Percentiles rank a stretch among this genome's conserved stretches.
These are phyloP conservation scores for Westerdykella ornata DNA, from an alignment of 2,329 filamentous ascomycete species.

Conservation along the genomic window DNA sequence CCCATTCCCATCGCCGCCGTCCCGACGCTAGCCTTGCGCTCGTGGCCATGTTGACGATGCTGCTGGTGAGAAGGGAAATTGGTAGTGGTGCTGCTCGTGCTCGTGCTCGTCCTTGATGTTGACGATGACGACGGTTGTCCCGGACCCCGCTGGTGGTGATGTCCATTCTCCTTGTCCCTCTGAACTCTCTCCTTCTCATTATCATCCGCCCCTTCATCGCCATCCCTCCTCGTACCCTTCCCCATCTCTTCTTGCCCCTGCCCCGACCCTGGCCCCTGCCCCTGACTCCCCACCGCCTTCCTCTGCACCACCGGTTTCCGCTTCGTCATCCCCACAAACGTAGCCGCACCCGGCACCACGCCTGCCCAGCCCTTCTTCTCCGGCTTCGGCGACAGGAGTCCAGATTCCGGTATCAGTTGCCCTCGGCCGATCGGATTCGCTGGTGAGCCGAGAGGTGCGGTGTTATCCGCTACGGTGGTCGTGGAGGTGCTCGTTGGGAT, in stretches of 20 bases:
- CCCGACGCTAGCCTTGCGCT: background rate
- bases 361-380: constrained; percentile 25
- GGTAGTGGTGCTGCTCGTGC: background rate
- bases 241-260: background rate
- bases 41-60: background rate
- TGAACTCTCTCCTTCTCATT: background rate
- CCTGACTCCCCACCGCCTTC: no score
- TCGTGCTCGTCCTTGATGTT: background rate
- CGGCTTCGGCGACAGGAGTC: background rate
- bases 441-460: background rate
- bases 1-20: background rate
- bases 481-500: constrained; percentile 38
- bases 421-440: constrained; percentile 67
- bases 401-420: constrained; percentile 59
- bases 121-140: constrained; percentile 1
- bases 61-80: no score
- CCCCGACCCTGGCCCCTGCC: background rate
- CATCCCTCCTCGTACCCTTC: background rate
- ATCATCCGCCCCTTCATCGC: background rate
- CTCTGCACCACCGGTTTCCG: constrained; percentile 54
- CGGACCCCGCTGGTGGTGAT: constrained; percentile 9
- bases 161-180: constrained; percentile 2
- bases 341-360: constrained; percentile 43
- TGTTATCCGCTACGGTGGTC: constrained; percentile 4
- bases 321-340: constrained; percentile 46